Conservation (phyloP, 2,329 filamentous ascomycete species). For the Sporothrix brunneoviolacea region DNA sequence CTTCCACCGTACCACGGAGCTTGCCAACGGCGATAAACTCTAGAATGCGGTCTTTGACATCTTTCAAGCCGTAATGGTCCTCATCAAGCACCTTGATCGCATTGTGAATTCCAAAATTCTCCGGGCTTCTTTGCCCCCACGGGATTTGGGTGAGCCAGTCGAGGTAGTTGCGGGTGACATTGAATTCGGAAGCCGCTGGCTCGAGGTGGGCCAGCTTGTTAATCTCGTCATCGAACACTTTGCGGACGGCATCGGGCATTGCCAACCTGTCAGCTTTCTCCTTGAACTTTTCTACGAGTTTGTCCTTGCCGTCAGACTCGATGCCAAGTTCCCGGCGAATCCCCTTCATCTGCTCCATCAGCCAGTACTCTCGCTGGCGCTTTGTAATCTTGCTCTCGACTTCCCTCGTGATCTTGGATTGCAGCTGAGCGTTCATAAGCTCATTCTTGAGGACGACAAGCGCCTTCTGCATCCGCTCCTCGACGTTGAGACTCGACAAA, state of each 20-base stretch:
- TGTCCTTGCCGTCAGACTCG: slow-evolving; percentile 96
- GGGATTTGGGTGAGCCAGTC: slow-evolving; percentile 99
- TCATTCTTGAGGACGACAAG: slow-evolving; percentile 94
- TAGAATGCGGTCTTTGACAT: slow-evolving; percentile 96
- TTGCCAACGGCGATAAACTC: slow-evolving; percentile 99
- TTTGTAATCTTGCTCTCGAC: slow-evolving; percentile 97
- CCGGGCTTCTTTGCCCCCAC: slow-evolving; percentile 89
- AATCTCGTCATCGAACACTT: slow-evolving; percentile 96
- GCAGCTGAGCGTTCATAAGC: slow-evolving; percentile 93
- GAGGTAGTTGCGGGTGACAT: slow-evolving; percentile 95
- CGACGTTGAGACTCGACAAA: slow-evolving; percentile 79
- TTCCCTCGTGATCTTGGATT: slow-evolving; percentile 96
- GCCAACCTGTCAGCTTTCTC: slow-evolving; percentile 89
- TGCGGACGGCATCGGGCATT: slow-evolving; percentile 94
- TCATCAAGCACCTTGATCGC: slow-evolving; percentile 88
- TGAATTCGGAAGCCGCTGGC: slow-evolving; percentile 94
- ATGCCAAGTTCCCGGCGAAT: slow-evolving; percentile 93
- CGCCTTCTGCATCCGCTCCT: slow-evolving; percentile 86
- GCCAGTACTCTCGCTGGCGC: slow-evolving; percentile 93
- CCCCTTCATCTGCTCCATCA: slow-evolving; percentile 99
- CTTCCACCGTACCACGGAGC: slow-evolving; percentile 91
- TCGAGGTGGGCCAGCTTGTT: slow-evolving; percentile 96
- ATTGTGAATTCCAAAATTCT: slow-evolving; percentile 93
- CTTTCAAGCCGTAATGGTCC: slow-evolving; percentile 93
- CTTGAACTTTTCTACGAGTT: slow-evolving; percentile 94